Conservation (phyloP, 305 asterid species). For the Solanum hybrid region DNA sequence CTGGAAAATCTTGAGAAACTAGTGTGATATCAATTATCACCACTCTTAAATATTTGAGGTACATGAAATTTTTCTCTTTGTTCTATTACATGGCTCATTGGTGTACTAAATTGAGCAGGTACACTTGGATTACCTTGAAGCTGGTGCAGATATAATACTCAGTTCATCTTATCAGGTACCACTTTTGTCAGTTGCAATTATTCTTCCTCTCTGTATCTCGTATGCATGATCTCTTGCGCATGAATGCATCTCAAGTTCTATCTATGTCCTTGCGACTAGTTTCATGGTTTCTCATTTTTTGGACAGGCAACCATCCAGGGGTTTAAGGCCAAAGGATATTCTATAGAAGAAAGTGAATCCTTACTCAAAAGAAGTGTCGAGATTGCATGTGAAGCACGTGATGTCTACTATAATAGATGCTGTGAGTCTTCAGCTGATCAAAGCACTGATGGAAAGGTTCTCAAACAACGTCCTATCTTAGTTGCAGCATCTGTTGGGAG, state of each 20-base stretch:
- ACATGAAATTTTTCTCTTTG: neutral
- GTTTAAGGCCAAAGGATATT: slow-evolving; percentile 74
- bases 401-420: slow-evolving; percentile 41
- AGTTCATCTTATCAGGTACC: slow-evolving; percentile 83
- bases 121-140: slow-evolving; percentile 83
- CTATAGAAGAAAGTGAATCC: slow-evolving; percentile 61
- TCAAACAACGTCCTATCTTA: slow-evolving; percentile 58
- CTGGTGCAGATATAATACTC: slow-evolving; percentile 72
- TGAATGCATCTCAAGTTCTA: slow-evolving; percentile 1
- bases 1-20: neutral
- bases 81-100: neutral
- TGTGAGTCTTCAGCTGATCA: slow-evolving; percentile 29
- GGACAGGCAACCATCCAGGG: slow-evolving; percentile 95
- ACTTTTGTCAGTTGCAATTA: neutral
- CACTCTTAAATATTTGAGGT: neutral
- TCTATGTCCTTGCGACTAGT: neutral
- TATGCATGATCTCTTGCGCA: neutral
- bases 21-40: neutral
- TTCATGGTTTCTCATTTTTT: slow-evolving; percentile 5
- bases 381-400: slow-evolving; percentile 76
- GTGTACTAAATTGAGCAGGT: slow-evolving; percentile 42
- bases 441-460: slow-evolving; percentile 32
- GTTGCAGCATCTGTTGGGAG: slow-evolving; percentile 99
- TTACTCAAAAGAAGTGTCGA: slow-evolving; percentile 79
- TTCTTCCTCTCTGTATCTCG: neutral